Evolutionary conservation across 1,284 basidiomycete genomes (phyloP), one percentile per base, ranked within the genome.

Genomic region (Malassezia psittaci): DNA sequence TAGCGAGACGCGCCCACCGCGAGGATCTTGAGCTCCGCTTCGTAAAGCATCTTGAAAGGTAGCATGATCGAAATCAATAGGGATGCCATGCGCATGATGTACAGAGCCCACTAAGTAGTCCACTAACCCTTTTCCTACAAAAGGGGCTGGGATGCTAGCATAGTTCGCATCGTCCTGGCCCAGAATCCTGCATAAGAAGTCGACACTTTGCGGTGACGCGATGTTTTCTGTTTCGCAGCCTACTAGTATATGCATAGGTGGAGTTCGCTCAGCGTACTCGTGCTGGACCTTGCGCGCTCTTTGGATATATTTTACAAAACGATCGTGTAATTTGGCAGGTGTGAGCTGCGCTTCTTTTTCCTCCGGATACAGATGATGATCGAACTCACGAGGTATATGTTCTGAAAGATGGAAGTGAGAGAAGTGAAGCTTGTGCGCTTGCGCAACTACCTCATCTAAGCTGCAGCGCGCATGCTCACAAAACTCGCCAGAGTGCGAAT

Each of bases 401-500:
- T 98, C 93, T n/a, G 85, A 87, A 54, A 98, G 79, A 4, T 90
- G 89, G 70, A 86, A 96, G 0, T 86, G 79, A 54, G 81, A 78
- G 74, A 96, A 98, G 0, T 85, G 83, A 72, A 85, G 81, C 2
- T 77, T 70, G 52, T 89, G 84, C 10, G 94, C 91, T 62, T 85
- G 83, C 5, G 78, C 71, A 0, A 94, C 84, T 13, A 91, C 85
- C 2, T 87, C 82, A 61, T 90, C 83, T 19, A 98, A 80, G 0
- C 80, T 79, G 5, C 86, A 85, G 3, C 76, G 74, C 8, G 90
- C 93, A 75, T 98, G 94, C 61, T 83, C 85, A 79, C 93, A 96
- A 77, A 96, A 98, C 72, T 94, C 85, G 33, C 93, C 93, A 7
- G 90, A 96, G 73, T 96, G 91, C 10, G 89, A 93, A 77, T 96